Evolutionary conservation across 2,329 filamentous ascomycete genomes (phyloP).

Genomic region (Pseudogymnoascus sp.): DNA sequence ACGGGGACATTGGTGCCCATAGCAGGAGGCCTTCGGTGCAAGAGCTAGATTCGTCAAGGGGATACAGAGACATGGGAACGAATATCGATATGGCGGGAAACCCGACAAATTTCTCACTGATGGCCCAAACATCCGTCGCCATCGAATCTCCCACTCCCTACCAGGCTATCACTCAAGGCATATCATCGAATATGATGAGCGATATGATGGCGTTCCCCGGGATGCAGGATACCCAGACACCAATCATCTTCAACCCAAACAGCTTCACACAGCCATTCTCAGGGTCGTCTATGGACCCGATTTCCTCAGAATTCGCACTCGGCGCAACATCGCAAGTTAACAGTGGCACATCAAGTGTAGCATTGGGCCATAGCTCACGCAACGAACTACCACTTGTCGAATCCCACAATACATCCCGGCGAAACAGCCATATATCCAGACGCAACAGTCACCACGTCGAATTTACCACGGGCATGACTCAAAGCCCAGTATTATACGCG

Average conservation of each 20-base stretch:
- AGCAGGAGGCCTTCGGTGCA: constrained; percentile 20
- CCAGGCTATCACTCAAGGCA: constrained; percentile 13
- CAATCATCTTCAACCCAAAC: constrained; percentile 21
- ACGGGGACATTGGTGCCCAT: constrained; percentile 20
- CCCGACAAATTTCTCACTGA: constrained; percentile 20
- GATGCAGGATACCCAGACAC: constrained; percentile 19
- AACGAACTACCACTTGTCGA: background rate
- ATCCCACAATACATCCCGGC: background rate
- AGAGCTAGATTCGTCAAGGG: constrained; percentile 19
- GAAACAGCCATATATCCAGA: background rate
- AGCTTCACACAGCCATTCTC: constrained; percentile 18
- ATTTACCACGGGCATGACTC: background rate
- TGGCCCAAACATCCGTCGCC: constrained; percentile 15
- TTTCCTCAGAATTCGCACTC: background rate
- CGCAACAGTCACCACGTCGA: background rate
- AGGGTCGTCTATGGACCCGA: constrained; percentile 5
- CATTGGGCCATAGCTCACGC: constrained; percentile 7
- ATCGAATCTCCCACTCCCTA: constrained; percentile 18
- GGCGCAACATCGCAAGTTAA: constrained; percentile 11
- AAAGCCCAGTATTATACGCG: background rate
- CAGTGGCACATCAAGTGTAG: constrained; percentile 8
- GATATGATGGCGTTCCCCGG: constrained; percentile 24
- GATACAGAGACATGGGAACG: constrained; percentile 20
- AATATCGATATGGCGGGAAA: constrained; percentile 21
- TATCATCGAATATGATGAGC: constrained; percentile 23